Evolutionary conservation across 352 stramenopile genomes (phyloP).

Genomic region (Blastocystis sp.): DNA sequence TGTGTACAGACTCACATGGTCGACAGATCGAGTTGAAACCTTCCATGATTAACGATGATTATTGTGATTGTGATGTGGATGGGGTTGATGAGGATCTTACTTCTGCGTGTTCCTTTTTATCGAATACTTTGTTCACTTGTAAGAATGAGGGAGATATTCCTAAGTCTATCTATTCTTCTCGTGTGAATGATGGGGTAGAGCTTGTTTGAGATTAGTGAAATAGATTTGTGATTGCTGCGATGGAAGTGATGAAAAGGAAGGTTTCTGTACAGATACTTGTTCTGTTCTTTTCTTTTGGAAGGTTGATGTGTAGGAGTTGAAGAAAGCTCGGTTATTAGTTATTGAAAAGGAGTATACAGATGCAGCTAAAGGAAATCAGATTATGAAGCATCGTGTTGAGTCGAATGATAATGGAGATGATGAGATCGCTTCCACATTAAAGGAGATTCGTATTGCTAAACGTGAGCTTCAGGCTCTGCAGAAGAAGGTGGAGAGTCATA

Average conservation of each 20-base stretch:
- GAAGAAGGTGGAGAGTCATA: neutral
- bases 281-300: neutral
- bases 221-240: conserved; percentile 70
- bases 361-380: neutral
- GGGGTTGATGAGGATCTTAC: conserved; percentile 65
- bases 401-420: conserved; percentile 22
- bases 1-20: neutral
- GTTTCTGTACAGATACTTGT: conserved; percentile 31
- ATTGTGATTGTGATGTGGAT: conserved; percentile 68
- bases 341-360: neutral
- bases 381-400: neutral
- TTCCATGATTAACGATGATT: conserved; percentile 68
- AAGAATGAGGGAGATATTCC: conserved; percentile 46
- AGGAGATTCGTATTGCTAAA: neutral
- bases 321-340: neutral
- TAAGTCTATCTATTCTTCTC: conserved; percentile 66
- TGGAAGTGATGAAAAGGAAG: conserved; percentile 68
- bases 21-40: neutral
- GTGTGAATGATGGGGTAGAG: conserved; percentile 67
- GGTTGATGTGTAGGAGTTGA: neutral
- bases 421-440: neutral
- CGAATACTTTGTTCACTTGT: conserved; percentile 56
- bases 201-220: neutral
- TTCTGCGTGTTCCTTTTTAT: conserved; percentile 68
- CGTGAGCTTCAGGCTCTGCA: conserved; percentile 1